Conservation (phyloP, 352 stramenopile species). For the Phytophthora cactorum region DNA sequence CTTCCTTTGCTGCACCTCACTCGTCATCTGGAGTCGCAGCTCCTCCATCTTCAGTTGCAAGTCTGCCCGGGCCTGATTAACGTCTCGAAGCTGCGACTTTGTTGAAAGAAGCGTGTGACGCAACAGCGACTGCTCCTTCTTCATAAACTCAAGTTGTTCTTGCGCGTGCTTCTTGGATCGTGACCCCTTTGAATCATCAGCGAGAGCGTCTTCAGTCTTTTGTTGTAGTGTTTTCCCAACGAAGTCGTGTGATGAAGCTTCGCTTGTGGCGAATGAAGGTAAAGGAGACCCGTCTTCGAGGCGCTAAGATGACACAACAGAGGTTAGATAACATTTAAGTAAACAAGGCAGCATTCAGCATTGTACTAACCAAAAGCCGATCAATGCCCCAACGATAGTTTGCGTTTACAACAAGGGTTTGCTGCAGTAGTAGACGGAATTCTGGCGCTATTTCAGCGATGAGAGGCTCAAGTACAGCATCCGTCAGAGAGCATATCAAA, state of each 20-base stretch:
- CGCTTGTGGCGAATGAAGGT: constrained; percentile 8
- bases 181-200: constrained; percentile 37
- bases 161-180: constrained; percentile 55
- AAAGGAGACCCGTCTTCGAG: constrained; percentile 10
- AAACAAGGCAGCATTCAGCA: too few relatives aligned
- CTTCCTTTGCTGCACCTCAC: constrained; percentile 50
- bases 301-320: constrained; percentile 6
- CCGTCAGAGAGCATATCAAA: constrained; percentile 61
- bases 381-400: constrained; percentile 60
- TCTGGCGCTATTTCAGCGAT: constrained; percentile 39
- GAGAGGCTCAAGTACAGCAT: constrained; percentile 46
- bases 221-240: constrained; percentile 36
- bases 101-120: constrained; percentile 49
- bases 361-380: constrained; percentile 42
- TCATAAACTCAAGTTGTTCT: constrained; percentile 71
- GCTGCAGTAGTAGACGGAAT: constrained; percentile 51
- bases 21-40: constrained; percentile 43
- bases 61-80: constrained; percentile 45
- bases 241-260: constrained; percentile 19
- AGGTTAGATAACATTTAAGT: too few relatives aligned
- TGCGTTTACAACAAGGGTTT: constrained; percentile 50
- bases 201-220: constrained; percentile 35
- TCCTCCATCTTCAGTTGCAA: constrained; percentile 38
- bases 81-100: constrained; percentile 56
- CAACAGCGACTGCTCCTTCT: constrained; percentile 60